phyloP scores from a whole-genome alignment of 2,329 filamentous ascomycete genomes.

The Ceratocystis papillata region DNA sequence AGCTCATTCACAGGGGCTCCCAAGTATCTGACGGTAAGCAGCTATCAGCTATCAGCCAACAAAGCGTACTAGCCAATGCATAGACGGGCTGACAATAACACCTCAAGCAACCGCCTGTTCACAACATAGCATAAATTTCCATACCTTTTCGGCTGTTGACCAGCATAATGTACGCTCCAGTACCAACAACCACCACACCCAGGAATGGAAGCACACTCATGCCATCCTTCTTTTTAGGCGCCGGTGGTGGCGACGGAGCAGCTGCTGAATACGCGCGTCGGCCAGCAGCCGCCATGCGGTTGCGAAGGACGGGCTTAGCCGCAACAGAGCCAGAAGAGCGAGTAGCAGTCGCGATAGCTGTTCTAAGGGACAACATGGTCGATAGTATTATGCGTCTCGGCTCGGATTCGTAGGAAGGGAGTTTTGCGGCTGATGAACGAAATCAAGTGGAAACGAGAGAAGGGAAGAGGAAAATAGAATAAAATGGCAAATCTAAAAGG shows the following conservation, averaged over 20 bases:
- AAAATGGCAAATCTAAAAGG: neutral
- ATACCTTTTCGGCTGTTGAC: conserved; percentile 42
- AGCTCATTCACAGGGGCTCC: neutral
- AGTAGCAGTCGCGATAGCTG: neutral
- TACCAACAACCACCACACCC: conserved; percentile 19
- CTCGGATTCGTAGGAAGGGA: neutral
- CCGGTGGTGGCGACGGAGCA: conserved; percentile 2
- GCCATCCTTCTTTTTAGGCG: conserved; percentile 18
- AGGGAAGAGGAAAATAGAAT: neutral
- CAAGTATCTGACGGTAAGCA: neutral
- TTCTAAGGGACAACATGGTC: conserved; percentile 11
- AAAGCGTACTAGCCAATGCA: too few species aligned
- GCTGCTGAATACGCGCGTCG: conserved; percentile 13
- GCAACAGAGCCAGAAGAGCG: neutral
- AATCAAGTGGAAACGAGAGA: too few species aligned
- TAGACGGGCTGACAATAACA: too few species aligned
- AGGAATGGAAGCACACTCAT: conserved; percentile 23
- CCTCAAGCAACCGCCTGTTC: too few species aligned
- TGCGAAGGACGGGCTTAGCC: neutral
- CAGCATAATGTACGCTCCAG: conserved; percentile 40
- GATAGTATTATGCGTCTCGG: neutral
- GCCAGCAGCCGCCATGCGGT: conserved; percentile 22
- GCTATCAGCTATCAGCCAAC: too few species aligned
- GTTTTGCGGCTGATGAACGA: neutral
- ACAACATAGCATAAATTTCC: neutral